A percentile compares a stretch with the other conserved stretches of the same genome.
Conservation (phyloP, 2,329 filamentous ascomycete species). For the Cadophora sp. region DNA sequence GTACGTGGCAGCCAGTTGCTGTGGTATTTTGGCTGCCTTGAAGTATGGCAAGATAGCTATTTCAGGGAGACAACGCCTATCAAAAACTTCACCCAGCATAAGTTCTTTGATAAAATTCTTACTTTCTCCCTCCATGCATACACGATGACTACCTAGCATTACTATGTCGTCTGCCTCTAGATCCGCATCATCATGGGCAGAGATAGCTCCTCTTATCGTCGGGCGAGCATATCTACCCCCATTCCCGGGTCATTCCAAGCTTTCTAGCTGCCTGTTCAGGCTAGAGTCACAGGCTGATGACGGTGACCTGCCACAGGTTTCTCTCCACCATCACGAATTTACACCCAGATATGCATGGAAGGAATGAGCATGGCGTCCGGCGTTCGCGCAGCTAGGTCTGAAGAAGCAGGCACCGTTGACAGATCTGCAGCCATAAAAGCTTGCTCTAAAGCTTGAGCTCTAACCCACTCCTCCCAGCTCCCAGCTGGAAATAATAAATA, state of each 20-base stretch:
- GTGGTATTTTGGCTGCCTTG: too few relatives aligned
- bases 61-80: too few relatives aligned
- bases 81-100: too few relatives aligned
- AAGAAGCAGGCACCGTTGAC: neutral
- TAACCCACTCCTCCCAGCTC: neutral
- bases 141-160: neutral
- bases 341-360: constrained; percentile 2
- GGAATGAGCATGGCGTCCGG: neutral
- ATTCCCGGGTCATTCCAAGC: too few relatives aligned
- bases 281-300: neutral
- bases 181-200: neutral
- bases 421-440: constrained; percentile 10
- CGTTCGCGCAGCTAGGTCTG: neutral
- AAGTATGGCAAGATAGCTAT: too few relatives aligned
- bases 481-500: neutral
- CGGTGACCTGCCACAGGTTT: neutral
- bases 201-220: constrained; percentile 3
- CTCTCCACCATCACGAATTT: neutral
- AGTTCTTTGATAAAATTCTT: too few relatives aligned
- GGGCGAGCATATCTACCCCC: too few relatives aligned
- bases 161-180: neutral
- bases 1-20: too few relatives aligned
- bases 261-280: constrained; percentile 8
- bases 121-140: too few relatives aligned
- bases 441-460: constrained; percentile 12